Evolutionary conservation across 1,284 basidiomycete genomes (phyloP).

Genomic region (Cutaneotrichosporon arboriforme): DNA sequence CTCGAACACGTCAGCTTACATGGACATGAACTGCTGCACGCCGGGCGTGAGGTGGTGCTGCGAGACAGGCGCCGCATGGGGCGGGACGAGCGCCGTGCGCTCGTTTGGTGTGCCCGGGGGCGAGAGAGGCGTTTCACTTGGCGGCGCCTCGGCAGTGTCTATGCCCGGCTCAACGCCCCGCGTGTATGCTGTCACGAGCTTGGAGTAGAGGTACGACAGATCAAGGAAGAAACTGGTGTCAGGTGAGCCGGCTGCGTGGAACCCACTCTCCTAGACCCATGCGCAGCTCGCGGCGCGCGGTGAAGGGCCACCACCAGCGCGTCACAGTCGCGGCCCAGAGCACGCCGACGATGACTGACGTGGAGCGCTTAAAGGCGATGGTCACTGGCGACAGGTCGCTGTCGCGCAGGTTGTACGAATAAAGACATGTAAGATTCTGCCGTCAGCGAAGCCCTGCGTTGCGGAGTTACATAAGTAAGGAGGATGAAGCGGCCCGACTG

Average conservation of each 20-base stretch:
- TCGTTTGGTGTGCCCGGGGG: conserved; percentile 1
- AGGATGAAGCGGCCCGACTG: conserved; percentile 82
- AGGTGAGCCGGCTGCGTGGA: not conserved
- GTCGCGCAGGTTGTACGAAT: conserved; percentile 77
- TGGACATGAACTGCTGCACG: conserved; percentile 81
- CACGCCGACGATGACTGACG: conserved; percentile 80
- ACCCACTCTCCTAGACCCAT: conserved; percentile 78
- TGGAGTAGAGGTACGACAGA: conserved; percentile 48
- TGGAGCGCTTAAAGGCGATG: conserved; percentile 69
- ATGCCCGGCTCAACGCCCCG: conserved; percentile 19
- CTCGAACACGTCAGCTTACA: conserved; percentile 54
- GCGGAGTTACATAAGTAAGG: conserved; percentile 52
- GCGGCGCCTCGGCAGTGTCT: too few relatives aligned
- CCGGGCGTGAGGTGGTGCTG: conserved; percentile 30
- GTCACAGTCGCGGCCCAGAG: conserved; percentile 84
- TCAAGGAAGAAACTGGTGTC: conserved; percentile 45
- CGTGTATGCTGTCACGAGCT: conserved; percentile 41
- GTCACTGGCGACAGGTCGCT: conserved; percentile 63
- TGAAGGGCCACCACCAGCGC: conserved; percentile 89
- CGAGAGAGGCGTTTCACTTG: not conserved
- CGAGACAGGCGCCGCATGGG: not conserved
- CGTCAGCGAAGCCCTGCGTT: conserved; percentile 6
- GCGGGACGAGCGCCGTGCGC: conserved; percentile 7
- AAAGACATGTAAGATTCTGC: conserved; percentile 86
- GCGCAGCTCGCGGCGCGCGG: conserved; percentile 80